Evolutionary conservation across 139 green algal genomes (phyloP).

Genomic region (Chlamydomonas sp.): DNA sequence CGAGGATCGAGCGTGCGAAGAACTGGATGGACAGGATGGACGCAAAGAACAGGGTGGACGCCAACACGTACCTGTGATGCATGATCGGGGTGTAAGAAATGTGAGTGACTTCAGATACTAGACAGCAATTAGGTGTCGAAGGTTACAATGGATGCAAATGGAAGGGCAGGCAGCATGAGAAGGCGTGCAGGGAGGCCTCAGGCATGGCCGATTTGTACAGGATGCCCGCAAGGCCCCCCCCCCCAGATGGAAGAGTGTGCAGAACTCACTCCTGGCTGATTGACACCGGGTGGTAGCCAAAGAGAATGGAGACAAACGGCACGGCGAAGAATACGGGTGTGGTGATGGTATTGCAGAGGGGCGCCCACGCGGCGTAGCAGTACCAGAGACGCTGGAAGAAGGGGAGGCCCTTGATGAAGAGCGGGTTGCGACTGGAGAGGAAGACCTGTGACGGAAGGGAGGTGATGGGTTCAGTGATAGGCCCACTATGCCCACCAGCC

Average conservation of each 20-base stretch:
- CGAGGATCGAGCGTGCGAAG: background rate
- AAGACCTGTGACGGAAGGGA: conserved; percentile 35
- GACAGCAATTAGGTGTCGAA: too few relatives aligned
- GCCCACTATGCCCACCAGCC: too few relatives aligned
- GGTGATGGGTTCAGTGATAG: too few relatives aligned
- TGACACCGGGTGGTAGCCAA: conserved; percentile 19
- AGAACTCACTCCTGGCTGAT: conserved; percentile 17
- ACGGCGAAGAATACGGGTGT: too few relatives aligned
- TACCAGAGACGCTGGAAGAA: conserved; percentile 42
- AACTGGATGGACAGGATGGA: conserved; percentile 11
- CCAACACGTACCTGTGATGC: conserved; percentile 6
- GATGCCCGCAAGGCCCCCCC: too few relatives aligned
- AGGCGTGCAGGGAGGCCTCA: too few relatives aligned
- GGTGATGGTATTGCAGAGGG: too few relatives aligned
- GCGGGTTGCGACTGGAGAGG: conserved; percentile 30
- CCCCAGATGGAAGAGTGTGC: too few relatives aligned
- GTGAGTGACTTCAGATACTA: conserved; percentile 24
- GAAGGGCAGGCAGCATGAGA: too few relatives aligned
- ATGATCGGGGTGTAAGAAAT: conserved; percentile 16
- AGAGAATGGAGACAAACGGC: conserved; percentile 23
- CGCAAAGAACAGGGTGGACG: background rate
- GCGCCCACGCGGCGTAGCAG: conserved; percentile 42
- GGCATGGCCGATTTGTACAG: too few relatives aligned
- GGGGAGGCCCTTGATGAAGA: conserved; percentile 34
- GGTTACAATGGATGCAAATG: too few relatives aligned